phyloP scores from a whole-genome alignment of 192 early-diverging fungal species.

The Cetraspora pellucida region DNA sequence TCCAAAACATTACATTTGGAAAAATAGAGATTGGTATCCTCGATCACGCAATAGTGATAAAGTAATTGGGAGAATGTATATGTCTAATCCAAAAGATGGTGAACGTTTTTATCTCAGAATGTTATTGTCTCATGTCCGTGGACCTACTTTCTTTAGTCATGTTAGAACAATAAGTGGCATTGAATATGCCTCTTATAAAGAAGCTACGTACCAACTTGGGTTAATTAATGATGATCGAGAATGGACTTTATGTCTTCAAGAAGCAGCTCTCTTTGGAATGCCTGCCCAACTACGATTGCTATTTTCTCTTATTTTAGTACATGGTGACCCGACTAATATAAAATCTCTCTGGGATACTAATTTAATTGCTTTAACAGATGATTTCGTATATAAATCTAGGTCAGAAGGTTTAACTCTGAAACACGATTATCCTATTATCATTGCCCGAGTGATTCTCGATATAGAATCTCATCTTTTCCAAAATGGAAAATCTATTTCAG shows the following conservation, averaged over 20 bases:
- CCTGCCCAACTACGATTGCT: constrained; percentile 32
- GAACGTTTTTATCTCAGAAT: constrained; percentile 38
- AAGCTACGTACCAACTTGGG: constrained; percentile 30
- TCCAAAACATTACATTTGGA: too few species aligned
- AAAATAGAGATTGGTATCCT: constrained; percentile 6
- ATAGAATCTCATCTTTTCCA: too few species aligned
- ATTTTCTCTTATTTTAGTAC: constrained; percentile 21
- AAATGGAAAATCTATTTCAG: too few species aligned
- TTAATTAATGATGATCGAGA: constrained; percentile 36
- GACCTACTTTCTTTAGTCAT: constrained; percentile 33
- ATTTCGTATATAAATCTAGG: too few species aligned
- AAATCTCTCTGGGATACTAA: constrained; percentile 3
- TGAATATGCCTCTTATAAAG: constrained; percentile 31
- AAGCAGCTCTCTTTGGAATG: constrained; percentile 21
- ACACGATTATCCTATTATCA: not conserved
- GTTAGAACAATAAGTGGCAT: constrained; percentile 9
- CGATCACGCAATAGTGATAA: not conserved
- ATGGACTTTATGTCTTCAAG: constrained; percentile 30
- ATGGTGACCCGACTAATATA: not conserved
- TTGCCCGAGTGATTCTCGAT: too few species aligned
- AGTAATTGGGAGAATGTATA: constrained; percentile 33
- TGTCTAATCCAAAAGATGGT: constrained; percentile 29
- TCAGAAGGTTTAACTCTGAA: too few species aligned
- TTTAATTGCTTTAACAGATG: too few species aligned
- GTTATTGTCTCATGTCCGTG: constrained; percentile 26